Percentiles rank a stretch among this genome's conserved stretches.
Evolutionary conservation across 441 rosid genomes (phyloP).

Genomic region (Arabidopsis lyrata): DNA sequence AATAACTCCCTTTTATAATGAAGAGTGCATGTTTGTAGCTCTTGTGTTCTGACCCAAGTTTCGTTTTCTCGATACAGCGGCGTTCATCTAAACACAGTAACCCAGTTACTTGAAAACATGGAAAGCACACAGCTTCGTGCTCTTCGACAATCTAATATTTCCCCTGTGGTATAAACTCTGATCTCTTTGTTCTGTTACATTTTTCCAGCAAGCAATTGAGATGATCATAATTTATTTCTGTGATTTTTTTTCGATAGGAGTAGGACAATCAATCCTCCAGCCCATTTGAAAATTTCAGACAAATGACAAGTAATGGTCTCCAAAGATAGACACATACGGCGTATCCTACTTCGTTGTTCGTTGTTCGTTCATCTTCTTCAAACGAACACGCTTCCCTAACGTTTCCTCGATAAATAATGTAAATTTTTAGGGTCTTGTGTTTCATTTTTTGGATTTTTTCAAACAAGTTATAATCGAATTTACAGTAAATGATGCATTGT

Average conservation of each 20-base stretch:
- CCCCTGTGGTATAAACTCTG: conserved; percentile 28
- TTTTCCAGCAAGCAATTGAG: conserved; percentile 4
- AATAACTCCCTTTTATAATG: neutral
- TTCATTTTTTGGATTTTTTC: too few species aligned
- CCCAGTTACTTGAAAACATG: conserved; percentile 47
- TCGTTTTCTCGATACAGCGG: conserved; percentile 22
- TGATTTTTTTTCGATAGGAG: conserved; percentile 16
- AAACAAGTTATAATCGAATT: too few species aligned
- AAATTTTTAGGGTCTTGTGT: too few species aligned
- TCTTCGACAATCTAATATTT: conserved; percentile 43
- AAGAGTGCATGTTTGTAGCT: neutral
- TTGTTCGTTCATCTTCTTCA: neutral
- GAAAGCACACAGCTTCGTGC: conserved; percentile 48
- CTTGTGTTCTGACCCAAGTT: conserved; percentile 18
- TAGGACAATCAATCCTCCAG: conserved; percentile 41
- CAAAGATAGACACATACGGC: conserved; percentile 16
- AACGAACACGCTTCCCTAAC: neutral
- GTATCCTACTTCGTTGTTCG: neutral
- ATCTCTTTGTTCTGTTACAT: conserved; percentile 13
- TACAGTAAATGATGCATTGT: too few species aligned
- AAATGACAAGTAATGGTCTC: conserved; percentile 17
- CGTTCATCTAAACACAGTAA: conserved; percentile 44
- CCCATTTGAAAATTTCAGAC: conserved; percentile 21
- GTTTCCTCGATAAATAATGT: neutral
- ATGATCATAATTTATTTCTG: neutral